These are phyloP conservation scores for Ceratobasidium sp. DNA, from an alignment of 1,284 basidiomycete species.

Conservation along the genomic window DNA sequence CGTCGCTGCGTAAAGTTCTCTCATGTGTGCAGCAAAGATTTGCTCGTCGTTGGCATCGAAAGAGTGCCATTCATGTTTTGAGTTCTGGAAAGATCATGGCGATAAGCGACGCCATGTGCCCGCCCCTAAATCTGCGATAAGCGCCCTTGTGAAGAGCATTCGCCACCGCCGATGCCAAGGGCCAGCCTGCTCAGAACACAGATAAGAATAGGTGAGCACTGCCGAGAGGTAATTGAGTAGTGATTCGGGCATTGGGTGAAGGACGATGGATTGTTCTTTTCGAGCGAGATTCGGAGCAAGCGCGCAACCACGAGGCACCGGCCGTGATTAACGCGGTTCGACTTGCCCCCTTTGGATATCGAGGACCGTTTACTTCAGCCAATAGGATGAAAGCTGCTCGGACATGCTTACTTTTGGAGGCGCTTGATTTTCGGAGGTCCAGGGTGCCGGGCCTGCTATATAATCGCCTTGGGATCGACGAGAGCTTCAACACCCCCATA, in stretches of 20 bases:
- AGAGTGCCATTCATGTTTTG: too few species aligned
- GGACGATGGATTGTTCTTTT: background rate
- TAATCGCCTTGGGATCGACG: background rate
- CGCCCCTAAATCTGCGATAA: background rate
- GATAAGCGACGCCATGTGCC: too few species aligned
- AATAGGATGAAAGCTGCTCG: background rate
- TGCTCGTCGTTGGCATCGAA: too few species aligned
- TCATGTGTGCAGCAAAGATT: too few species aligned
- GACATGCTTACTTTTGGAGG: background rate
- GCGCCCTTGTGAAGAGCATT: too few species aligned
- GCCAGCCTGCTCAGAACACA: background rate
- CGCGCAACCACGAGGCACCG: constrained; percentile 6
- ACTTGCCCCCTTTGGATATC: background rate
- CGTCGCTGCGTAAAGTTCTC: too few species aligned
- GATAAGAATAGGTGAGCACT: background rate
- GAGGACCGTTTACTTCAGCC: background rate
- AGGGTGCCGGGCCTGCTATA: constrained; percentile 6
- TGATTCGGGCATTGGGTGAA: background rate
- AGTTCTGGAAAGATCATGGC: too few species aligned
- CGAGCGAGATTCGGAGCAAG: background rate
- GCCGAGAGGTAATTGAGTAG: background rate
- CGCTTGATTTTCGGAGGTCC: background rate
- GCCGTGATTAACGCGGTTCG: background rate
- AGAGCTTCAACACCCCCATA: background rate
- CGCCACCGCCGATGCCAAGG: background rate